These are phyloP conservation scores for Ustilago lituana DNA, from an alignment of 1,284 basidiomycete genomes.

Conservation along the genomic window DNA sequence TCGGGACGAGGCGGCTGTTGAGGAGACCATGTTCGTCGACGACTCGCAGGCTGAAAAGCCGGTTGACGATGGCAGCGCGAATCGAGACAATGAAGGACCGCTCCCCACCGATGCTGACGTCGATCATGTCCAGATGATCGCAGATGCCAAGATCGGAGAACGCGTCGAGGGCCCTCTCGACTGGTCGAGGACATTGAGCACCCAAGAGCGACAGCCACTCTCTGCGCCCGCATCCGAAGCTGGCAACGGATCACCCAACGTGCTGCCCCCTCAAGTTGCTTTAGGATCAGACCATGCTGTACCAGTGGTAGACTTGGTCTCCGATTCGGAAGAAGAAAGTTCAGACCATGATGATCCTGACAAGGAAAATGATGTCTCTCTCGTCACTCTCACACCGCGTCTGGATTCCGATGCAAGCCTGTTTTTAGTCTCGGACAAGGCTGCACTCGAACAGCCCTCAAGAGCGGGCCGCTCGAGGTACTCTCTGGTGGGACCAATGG, in stretches of 20 bases:
- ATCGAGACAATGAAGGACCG: not conserved
- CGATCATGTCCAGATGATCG: slow-evolving; percentile 17
- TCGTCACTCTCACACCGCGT: slow-evolving; percentile 18
- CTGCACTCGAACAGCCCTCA: not conserved
- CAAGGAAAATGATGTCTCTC: slow-evolving; percentile 40
- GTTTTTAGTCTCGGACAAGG: not conserved
- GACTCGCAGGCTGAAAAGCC: not conserved
- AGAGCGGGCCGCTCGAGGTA: slow-evolving; percentile 4
- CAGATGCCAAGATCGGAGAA: slow-evolving; percentile 22
- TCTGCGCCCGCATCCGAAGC: not conserved
- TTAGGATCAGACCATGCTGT: not conserved
- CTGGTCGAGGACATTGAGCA: slow-evolving; percentile 13
- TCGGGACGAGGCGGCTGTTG: not conserved
- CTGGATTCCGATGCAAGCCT: slow-evolving; percentile 11
- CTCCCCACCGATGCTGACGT: slow-evolving; percentile 29
- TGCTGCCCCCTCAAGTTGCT: too few species aligned
- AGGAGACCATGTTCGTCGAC: not conserved
- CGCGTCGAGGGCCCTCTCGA: slow-evolving; percentile 20
- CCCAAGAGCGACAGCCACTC: not conserved
- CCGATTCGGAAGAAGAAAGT: slow-evolving; percentile 29
- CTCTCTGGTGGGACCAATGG: slow-evolving; percentile 20
- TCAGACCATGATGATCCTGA: slow-evolving; percentile 26
- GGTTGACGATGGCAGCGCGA: not conserved
- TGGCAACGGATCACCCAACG: not conserved
- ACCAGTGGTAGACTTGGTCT: slow-evolving; percentile 19